These are phyloP conservation scores for Trypanosoma scelopori DNA, from an alignment of 208 protist species.

Conservation along the genomic window DNA sequence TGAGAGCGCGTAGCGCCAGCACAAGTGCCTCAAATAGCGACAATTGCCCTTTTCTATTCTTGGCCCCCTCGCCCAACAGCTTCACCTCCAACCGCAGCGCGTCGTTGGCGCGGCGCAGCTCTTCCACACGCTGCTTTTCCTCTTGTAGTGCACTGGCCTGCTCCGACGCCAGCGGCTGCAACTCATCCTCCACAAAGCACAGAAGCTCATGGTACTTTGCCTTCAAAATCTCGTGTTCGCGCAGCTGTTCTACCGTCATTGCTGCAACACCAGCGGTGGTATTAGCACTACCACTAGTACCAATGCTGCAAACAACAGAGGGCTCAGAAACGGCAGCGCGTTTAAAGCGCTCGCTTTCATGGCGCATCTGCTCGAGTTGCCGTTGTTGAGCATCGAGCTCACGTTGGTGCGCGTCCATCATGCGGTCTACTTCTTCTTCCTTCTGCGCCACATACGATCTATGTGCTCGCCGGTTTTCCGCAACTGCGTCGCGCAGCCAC, in stretches of 20 bases:
- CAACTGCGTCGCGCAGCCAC: slow-evolving; percentile 10
- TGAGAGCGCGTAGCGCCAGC: slow-evolving; percentile 37
- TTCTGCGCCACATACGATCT: slow-evolving; percentile 15
- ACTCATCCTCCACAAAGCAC: slow-evolving; percentile 36
- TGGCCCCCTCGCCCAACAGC: background rate
- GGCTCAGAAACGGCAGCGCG: slow-evolving; percentile 3
- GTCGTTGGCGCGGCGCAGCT: slow-evolving; percentile 15
- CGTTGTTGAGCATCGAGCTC: slow-evolving; percentile 14
- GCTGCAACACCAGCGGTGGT: too few species aligned
- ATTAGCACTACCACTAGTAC: background rate
- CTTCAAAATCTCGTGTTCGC: slow-evolving; percentile 22
- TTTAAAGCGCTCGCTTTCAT: slow-evolving; percentile 25
- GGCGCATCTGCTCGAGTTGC: slow-evolving; percentile 17
- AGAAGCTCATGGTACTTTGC: slow-evolving; percentile 35
- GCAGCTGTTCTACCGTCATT: background rate
- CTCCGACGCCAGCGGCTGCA: slow-evolving; percentile 36
- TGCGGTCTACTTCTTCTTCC: slow-evolving; percentile 21
- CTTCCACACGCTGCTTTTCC: slow-evolving; percentile 13
- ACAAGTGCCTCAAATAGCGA: slow-evolving; percentile 34
- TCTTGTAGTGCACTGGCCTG: slow-evolving; percentile 25
- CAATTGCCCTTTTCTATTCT: background rate
- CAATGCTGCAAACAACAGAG: background rate
- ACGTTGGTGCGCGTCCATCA: slow-evolving; percentile 20
- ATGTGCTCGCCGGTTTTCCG: slow-evolving; percentile 17
- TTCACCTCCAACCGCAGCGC: slow-evolving; percentile 15